Percentiles rank a stretch among this genome's conserved stretches.
Conservation (phyloP, 2,329 filamentous ascomycete species). For the Hypomyces rosellus region DNA sequence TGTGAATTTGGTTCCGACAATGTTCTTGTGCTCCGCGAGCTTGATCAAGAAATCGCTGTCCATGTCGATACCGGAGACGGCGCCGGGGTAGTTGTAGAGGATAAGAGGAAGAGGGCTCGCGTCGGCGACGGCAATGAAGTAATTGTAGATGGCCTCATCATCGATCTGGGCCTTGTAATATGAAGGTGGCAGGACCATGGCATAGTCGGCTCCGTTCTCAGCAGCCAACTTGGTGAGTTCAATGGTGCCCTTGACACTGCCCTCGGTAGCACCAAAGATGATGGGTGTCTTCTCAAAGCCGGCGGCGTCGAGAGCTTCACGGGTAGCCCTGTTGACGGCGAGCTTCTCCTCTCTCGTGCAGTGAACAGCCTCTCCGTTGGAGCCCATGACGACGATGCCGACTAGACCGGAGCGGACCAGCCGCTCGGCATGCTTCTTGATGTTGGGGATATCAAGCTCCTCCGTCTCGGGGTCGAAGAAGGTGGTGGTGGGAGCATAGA, state of each 20-base stretch:
- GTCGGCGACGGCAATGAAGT: constrained; percentile 71
- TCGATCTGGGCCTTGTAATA: constrained; percentile 77
- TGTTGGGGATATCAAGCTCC: constrained; percentile 71
- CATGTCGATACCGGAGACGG: constrained; percentile 81
- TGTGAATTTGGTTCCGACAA: constrained; percentile 86
- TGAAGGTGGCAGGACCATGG: constrained; percentile 70
- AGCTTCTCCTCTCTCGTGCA: constrained; percentile 72
- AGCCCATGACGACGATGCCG: constrained; percentile 81
- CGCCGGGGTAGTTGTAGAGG: constrained; percentile 87
- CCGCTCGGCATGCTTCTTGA: constrained; percentile 74
- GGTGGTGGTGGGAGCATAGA: constrained; percentile 85
- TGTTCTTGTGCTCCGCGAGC: constrained; percentile 74
- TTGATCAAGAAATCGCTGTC: constrained; percentile 80
- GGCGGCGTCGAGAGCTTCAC: constrained; percentile 74
- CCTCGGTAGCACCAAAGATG: constrained; percentile 75
- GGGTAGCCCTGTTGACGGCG: constrained; percentile 68
- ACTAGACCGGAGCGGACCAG: constrained; percentile 72
- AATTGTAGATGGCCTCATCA: constrained; percentile 65
- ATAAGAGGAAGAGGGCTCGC: constrained; percentile 69
- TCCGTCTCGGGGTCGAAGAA: constrained; percentile 82
- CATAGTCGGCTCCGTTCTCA: constrained; percentile 70
- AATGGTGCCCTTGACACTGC: constrained; percentile 75
- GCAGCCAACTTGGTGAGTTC: constrained; percentile 62
- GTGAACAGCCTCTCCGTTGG: constrained; percentile 85
- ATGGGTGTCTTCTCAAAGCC: constrained; percentile 72